phyloP scores from a whole-genome alignment of 495 filamentous ascomycete species.

The Penicillium desertorum region DNA sequence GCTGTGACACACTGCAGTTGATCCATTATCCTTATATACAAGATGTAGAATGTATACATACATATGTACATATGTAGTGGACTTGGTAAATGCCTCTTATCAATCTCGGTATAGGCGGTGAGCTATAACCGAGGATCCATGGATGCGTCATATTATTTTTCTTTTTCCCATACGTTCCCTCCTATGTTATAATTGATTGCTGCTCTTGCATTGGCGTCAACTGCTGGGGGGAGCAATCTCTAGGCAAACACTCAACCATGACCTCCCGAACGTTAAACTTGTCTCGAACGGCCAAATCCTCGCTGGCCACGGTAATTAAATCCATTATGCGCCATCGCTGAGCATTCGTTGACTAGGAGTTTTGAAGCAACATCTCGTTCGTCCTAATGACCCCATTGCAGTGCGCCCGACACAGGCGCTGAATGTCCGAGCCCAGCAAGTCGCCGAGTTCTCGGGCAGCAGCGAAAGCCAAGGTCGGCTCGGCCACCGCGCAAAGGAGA shows the following conservation, averaged over 20 bases:
- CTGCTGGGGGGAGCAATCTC: conserved; percentile 6
- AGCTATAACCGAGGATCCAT: conserved; percentile 26
- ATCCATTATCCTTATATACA: too few relatives aligned
- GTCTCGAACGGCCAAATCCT: conserved; percentile 37
- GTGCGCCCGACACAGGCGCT: conserved; percentile 23
- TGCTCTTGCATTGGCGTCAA: conserved; percentile 8
- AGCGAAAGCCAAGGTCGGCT: conserved; percentile 36
- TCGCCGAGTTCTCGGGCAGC: conserved; percentile 40
- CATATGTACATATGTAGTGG: neutral
- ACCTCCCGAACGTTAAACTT: conserved; percentile 37
- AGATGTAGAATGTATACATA: neutral
- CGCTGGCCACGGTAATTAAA: conserved; percentile 31
- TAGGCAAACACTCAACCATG: conserved; percentile 25
- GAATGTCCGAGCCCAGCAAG: conserved; percentile 28
- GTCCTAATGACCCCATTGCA: conserved; percentile 16
- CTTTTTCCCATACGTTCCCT: neutral
- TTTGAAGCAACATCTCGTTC: conserved; percentile 26
- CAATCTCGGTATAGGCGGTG: conserved; percentile 26
- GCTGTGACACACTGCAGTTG: too few relatives aligned
- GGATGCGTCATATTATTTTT: conserved; percentile 28
- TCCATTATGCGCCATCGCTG: conserved; percentile 6
- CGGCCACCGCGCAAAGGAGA: conserved; percentile 50
- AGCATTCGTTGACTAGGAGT: conserved; percentile 3
- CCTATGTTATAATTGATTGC: conserved; percentile 1
- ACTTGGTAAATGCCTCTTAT: conserved; percentile 11